Evolutionary conservation across 306 rosid species (phyloP).

Genomic region (Rosa lucieae): DNA sequence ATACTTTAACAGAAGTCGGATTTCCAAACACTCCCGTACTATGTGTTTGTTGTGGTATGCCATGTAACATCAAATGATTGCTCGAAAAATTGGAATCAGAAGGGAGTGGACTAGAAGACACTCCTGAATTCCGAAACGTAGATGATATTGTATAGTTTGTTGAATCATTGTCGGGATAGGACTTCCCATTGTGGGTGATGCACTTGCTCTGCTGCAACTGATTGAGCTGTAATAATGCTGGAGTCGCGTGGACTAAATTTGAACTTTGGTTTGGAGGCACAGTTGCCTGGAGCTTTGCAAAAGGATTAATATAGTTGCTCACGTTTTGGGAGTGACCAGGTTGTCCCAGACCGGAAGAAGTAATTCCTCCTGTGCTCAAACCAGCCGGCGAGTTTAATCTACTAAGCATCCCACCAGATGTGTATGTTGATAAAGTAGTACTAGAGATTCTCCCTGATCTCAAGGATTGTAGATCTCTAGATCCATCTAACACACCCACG

Average conservation of each 20-base stretch:
- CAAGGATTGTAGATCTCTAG: constrained; percentile 41
- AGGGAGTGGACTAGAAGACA: constrained; percentile 32
- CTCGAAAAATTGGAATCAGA: constrained; percentile 37
- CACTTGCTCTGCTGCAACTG: constrained; percentile 54
- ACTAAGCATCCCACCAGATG: constrained; percentile 46
- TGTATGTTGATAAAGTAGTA: constrained; percentile 44
- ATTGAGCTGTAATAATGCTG: constrained; percentile 50
- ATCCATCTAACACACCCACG: constrained; percentile 45
- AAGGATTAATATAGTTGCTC: constrained; percentile 34
- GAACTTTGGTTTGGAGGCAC: constrained; percentile 49
- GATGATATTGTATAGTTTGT: constrained; percentile 42
- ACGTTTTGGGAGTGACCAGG: constrained; percentile 41
- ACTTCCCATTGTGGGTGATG: constrained; percentile 39
- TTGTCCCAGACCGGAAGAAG: constrained; percentile 46
- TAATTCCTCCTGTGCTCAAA: constrained; percentile 45
- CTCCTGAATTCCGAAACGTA: constrained; percentile 37
- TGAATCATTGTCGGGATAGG: constrained; percentile 42
- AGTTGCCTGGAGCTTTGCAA: constrained; percentile 45
- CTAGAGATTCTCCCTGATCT: constrained; percentile 45
- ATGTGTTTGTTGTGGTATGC: constrained; percentile 41
- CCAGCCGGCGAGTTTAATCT: constrained; percentile 49
- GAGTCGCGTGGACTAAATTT: constrained; percentile 48
- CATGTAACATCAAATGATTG: constrained; percentile 49
- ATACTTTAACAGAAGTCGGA: constrained; percentile 41
- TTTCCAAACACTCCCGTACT: constrained; percentile 33